These are phyloP conservation scores for Moringa oleifera DNA, from an alignment of 345 rosid species.

Conservation along the genomic window DNA sequence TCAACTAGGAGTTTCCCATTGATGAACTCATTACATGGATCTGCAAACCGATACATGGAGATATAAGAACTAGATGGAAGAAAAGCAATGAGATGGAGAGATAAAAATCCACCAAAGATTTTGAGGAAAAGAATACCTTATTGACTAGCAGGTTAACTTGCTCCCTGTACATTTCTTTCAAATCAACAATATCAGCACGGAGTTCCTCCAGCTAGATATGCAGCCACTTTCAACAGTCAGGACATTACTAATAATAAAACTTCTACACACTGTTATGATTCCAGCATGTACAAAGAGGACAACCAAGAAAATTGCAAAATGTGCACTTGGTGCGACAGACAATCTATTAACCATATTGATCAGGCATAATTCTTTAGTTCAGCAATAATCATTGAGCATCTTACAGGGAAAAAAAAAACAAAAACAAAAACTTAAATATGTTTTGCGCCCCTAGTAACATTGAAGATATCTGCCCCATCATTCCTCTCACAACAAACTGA, in stretches of 20 bases:
- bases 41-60: conserved; percentile 28
- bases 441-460: neutral
- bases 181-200: conserved; percentile 85
- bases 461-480: neutral
- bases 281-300: neutral
- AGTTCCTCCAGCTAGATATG: conserved; percentile 92
- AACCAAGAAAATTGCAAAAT: neutral
- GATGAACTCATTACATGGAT: conserved; percentile 50
- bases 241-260: neutral
- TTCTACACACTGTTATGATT: neutral
- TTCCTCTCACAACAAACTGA: no score
- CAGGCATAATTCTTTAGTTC: neutral
- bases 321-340: neutral
- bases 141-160: conserved; percentile 97
- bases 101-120: no score
- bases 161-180: conserved; percentile 99
- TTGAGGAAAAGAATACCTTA: conserved; percentile 44
- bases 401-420: no score
- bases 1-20: conserved; percentile 17
- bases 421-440: no score
- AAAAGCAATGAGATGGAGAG: neutral
- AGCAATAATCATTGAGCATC: no score
- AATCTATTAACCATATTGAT: neutral
- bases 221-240: conserved; percentile 15
- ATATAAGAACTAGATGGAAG: conserved; percentile 2